Base-by-base conservation (phyloP, 2,329 filamentous ascomycete genomes). In the Calonectria naviculata region DNA sequence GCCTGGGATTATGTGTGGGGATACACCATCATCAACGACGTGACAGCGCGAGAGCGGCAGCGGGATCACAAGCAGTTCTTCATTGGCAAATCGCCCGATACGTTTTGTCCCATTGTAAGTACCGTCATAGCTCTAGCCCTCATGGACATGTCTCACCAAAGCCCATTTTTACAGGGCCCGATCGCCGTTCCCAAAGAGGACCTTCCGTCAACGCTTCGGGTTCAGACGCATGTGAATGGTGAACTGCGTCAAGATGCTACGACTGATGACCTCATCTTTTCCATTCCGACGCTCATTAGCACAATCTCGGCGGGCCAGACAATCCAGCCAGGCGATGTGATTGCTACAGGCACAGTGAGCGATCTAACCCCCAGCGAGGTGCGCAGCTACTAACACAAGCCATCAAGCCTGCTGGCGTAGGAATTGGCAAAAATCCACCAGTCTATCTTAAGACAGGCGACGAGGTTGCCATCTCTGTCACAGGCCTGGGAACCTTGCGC, bases 61-160 rank as follows among this genome's bases (percentile, higher is more conserved):
- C 79, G 86, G 17, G 87, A 89, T 71, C 89, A 91, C 69, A 90
- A 90, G 76, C 89, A 91, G 71, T 91, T 90, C 76, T 90, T 87
- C 67, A 85, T 91, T 60, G 89, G 89, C 10, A 90, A 90, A 76
- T 88, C 85, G 0, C 80, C 85, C 0, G 88, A 90, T 75, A 89
- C 87, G 0, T 90, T 87, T 72, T 90, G 88, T 71, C 88, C 88
- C 29, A 67, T 67, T 21, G 65, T 67, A 38, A 60, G 65, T 67
- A 10, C 12, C 24, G 17, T 21, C 41, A 49, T 44, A 58, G 52
- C 41, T 41, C 7, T 38, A 5, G 6, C 38, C 13, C n/a, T 38
- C 15, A 34, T 21, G 4, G 31, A 36, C 52, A 38, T 52, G 46
- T 60, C 41, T 24, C 52, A 60, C 42, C 24, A 47, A 47, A 21